Percentiles rank a stretch among this genome's conserved stretches.
Evolutionary conservation across 169 alveolate genomes (phyloP).

Genomic region (Plasmodium gallinaceum): DNA sequence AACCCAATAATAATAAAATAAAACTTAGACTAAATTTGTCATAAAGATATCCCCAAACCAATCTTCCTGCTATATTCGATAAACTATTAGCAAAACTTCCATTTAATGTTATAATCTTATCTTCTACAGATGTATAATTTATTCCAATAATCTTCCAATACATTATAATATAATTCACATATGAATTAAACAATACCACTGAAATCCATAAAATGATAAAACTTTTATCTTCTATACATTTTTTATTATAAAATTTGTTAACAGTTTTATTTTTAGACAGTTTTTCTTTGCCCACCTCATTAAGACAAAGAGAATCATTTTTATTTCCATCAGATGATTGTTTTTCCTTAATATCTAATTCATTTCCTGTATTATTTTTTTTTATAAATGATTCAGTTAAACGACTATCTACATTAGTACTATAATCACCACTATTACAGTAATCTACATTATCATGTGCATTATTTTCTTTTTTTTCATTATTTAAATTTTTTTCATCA

Average conservation of each 20-base stretch:
- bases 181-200: slow-evolving; percentile 35
- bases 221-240: slow-evolving; percentile 48
- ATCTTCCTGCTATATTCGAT: slow-evolving; percentile 43
- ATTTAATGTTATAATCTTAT: slow-evolving; percentile 31
- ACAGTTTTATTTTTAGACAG: not conserved
- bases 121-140: slow-evolving; percentile 46
- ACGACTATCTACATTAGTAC: not conserved
- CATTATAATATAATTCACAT: slow-evolving; percentile 57
- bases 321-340: not conserved
- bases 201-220: slow-evolving; percentile 56
- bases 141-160: slow-evolving; percentile 71
- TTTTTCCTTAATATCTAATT: not conserved
- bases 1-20: slow-evolving; percentile 41
- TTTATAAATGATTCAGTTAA: not conserved
- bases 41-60: slow-evolving; percentile 53
- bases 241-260: slow-evolving; percentile 33
- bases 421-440: not conserved
- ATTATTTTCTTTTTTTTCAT: not conserved
- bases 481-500: not conserved
- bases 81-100: slow-evolving; percentile 56
- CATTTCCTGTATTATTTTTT: not conserved
- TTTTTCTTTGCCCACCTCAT: not conserved
- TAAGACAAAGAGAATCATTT: not conserved
- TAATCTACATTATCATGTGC: not conserved
- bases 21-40: slow-evolving; percentile 7